These are phyloP conservation scores for Dryas integrifolia DNA, from an alignment of 331 rosid genomes.

Conservation along the genomic window DNA sequence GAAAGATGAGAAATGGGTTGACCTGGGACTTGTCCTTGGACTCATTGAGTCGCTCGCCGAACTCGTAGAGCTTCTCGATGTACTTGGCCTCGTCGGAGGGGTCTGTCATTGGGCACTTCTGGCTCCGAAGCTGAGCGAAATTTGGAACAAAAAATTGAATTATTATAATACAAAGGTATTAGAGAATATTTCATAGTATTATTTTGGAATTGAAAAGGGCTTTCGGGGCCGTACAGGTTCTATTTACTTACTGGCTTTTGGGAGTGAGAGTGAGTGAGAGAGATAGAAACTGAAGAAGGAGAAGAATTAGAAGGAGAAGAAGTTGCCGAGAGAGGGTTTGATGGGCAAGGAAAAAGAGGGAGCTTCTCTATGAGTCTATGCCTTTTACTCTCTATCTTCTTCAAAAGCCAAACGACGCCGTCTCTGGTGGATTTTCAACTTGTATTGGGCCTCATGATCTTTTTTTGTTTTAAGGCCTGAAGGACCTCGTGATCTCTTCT, in stretches of 20 bases:
- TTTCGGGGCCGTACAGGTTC: not conserved
- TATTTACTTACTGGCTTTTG: constrained; percentile 26
- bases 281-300: not conserved
- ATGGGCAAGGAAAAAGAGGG: not conserved
- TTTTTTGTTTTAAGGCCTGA: too few species aligned
- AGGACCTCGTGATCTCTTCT: too few species aligned
- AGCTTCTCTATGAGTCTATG: not conserved
- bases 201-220: constrained; percentile 3
- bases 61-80: constrained; percentile 93
- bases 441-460: not conserved
- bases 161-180: constrained; percentile 5
- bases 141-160: constrained; percentile 31
- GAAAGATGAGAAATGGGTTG: not conserved
- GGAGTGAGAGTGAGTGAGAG: not conserved
- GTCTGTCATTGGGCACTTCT: constrained; percentile 54
- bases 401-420: not conserved
- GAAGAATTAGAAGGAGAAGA: not conserved
- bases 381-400: not conserved
- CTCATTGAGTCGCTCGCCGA: constrained; percentile 85
- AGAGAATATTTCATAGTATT: constrained; percentile 24
- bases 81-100: constrained; percentile 64
- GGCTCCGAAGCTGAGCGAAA: constrained; percentile 38
- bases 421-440: not conserved
- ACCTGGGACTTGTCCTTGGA: constrained; percentile 95
- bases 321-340: not conserved